Evolutionary conservation across 257 asterid genomes (phyloP).

Genomic region (Leonotis leonurus): DNA sequence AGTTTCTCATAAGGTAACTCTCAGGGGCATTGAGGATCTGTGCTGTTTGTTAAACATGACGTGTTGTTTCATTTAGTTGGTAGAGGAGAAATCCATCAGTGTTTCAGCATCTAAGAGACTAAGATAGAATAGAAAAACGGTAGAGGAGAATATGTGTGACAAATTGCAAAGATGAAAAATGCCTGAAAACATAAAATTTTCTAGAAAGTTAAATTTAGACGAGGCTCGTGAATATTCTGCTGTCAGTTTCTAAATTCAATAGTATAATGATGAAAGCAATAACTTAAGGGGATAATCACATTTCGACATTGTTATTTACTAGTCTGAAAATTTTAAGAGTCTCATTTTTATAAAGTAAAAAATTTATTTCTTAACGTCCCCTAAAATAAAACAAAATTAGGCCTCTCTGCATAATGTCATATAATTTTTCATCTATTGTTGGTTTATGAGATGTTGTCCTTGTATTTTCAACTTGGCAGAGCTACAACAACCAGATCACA

Average conservation of each 20-base stretch:
- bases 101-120: not conserved
- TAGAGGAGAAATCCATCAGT: not conserved
- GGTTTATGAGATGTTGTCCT: conserved; percentile 2
- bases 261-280: too few species aligned
- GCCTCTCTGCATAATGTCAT: not conserved
- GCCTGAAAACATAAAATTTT: not conserved
- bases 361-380: not conserved
- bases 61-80: not conserved
- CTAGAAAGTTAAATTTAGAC: not conserved
- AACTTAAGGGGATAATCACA: too few species aligned
- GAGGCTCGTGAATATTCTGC: not conserved
- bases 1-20: too few species aligned
- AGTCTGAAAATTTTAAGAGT: too few species aligned
- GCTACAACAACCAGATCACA: conserved; percentile 17
- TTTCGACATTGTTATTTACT: not conserved
- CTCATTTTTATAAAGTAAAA: not conserved
- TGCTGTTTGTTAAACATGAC: not conserved
- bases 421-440: not conserved
- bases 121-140: not conserved
- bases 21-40: too few species aligned
- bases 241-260: too few species aligned
- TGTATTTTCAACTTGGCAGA: conserved; percentile 9
- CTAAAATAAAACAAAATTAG: not conserved
- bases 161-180: not conserved
- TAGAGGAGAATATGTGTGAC: not conserved